Evolutionary conservation across 306 rosid genomes (phyloP).

Genomic region (Gastrolobium villosum): DNA sequence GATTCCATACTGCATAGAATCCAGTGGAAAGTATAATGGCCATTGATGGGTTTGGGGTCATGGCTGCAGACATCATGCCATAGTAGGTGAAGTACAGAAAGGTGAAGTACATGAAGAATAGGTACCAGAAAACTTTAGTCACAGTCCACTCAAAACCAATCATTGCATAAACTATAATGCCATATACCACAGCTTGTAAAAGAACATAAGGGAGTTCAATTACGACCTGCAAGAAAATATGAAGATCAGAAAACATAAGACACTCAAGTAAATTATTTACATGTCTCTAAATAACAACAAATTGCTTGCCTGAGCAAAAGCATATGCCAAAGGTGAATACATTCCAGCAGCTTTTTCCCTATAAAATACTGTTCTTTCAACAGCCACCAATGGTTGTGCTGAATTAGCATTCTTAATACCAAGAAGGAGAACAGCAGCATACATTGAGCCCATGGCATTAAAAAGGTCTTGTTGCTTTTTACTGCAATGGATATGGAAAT

Average conservation of each 20-base stretch:
- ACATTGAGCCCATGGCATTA: constrained; percentile 67
- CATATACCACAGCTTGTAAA: constrained; percentile 51
- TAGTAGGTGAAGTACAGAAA: constrained; percentile 61
- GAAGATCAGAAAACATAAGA: not conserved
- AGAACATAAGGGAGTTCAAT: constrained; percentile 60
- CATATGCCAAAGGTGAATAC: constrained; percentile 64
- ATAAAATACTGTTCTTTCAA: constrained; percentile 61
- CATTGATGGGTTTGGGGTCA: constrained; percentile 54
- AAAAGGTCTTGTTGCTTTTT: constrained; percentile 55
- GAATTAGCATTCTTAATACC: constrained; percentile 56
- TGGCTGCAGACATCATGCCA: constrained; percentile 66
- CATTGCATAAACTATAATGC: constrained; percentile 57
- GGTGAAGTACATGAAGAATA: constrained; percentile 60
- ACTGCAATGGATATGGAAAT: constrained; percentile 35
- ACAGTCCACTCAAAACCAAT: constrained; percentile 62
- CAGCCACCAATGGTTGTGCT: constrained; percentile 54
- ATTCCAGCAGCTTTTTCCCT: constrained; percentile 68
- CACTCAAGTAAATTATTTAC: not conserved
- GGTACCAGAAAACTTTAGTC: constrained; percentile 53
- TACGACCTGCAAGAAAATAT: constrained; percentile 48
- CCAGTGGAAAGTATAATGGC: constrained; percentile 42
- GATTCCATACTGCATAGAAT: constrained; percentile 52
- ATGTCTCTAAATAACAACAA: not conserved
- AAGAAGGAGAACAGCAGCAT: constrained; percentile 57
- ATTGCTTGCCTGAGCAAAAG: constrained; percentile 56